phyloP scores from a whole-genome alignment of 2,329 filamentous ascomycete genomes.

The Scolecobasidium constrictum region DNA sequence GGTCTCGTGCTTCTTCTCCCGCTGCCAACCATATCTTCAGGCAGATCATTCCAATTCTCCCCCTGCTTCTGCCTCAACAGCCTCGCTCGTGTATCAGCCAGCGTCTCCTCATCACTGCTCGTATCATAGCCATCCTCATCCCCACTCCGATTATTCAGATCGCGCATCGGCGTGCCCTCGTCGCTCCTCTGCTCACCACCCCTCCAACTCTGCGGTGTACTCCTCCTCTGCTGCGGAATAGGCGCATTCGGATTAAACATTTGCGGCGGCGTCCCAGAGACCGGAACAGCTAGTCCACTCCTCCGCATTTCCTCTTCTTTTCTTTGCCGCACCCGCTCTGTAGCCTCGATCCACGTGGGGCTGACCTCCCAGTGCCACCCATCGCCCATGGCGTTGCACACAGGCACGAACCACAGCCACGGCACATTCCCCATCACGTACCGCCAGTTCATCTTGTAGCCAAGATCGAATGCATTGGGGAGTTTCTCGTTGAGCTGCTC shows the following conservation, averaged over 20 bases:
- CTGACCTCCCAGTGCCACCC: constrained; percentile 92
- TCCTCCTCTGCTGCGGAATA: constrained; percentile 15
- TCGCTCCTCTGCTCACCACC: constrained; percentile 19
- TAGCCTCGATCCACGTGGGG: constrained; percentile 62
- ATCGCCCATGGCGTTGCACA: constrained; percentile 79
- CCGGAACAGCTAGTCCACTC: background rate
- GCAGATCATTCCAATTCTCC: constrained; percentile 38
- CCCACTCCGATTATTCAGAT: constrained; percentile 22
- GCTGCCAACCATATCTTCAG: constrained; percentile 27
- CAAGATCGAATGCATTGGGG: constrained; percentile 88
- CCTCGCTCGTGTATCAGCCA: constrained; percentile 17
- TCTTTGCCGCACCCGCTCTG: constrained; percentile 47
- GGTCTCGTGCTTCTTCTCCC: constrained; percentile 8
- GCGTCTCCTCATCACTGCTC: constrained; percentile 26
- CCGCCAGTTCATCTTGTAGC: constrained; percentile 64
- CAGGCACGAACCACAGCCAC: constrained; percentile 65
- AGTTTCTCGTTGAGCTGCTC: constrained; percentile 80
- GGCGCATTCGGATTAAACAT: constrained; percentile 20
- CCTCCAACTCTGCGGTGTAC: constrained; percentile 17
- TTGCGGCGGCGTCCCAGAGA: constrained; percentile 13
- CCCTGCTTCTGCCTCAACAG: constrained; percentile 19
- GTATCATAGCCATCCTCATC: constrained; percentile 15
- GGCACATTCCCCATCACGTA: constrained; percentile 72
- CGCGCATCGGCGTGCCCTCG: constrained; percentile 22
- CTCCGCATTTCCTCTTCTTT: constrained; percentile 45